phyloP scores from a whole-genome alignment of 2,329 filamentous ascomycete genomes.

The Epichloe aotearoae region DNA sequence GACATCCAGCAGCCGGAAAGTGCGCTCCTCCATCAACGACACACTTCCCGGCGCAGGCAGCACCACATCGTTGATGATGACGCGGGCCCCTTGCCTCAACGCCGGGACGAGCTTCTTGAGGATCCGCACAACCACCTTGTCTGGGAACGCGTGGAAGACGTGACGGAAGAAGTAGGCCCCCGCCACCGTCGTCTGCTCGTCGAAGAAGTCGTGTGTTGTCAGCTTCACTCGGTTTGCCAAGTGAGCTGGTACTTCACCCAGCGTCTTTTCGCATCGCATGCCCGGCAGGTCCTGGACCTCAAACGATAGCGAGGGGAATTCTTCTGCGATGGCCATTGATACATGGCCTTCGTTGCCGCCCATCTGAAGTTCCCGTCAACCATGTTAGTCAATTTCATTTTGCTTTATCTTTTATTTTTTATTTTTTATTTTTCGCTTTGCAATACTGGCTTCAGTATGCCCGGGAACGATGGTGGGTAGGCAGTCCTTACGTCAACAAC shows the following conservation, averaged over 20 bases:
- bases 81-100: conserved; percentile 32
- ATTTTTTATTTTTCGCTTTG: neutral
- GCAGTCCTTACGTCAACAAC: conserved; percentile 15
- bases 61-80: conserved; percentile 26
- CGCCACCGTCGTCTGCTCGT: conserved; percentile 33
- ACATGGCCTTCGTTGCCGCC: conserved; percentile 15
- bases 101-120: conserved; percentile 32
- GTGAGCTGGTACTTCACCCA: conserved; percentile 17
- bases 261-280: conserved; percentile 23
- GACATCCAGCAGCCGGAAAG: conserved; percentile 29
- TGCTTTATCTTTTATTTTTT: too few relatives aligned
- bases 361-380: conserved; percentile 7
- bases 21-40: conserved; percentile 22
- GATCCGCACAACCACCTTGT: conserved; percentile 30
- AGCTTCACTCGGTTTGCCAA: conserved; percentile 23
- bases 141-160: conserved; percentile 44
- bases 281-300: conserved; percentile 35
- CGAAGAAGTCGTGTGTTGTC: conserved; percentile 39
- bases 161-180: conserved; percentile 39
- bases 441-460: neutral
- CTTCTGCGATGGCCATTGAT: conserved; percentile 10
- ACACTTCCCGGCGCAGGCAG: conserved; percentile 19
- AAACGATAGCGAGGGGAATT: conserved; percentile 21
- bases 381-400: neutral
- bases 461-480: too few relatives aligned